Evolutionary conservation across 1,284 basidiomycete species (phyloP).

Genomic region (Taiwanofungus camphoratus): DNA sequence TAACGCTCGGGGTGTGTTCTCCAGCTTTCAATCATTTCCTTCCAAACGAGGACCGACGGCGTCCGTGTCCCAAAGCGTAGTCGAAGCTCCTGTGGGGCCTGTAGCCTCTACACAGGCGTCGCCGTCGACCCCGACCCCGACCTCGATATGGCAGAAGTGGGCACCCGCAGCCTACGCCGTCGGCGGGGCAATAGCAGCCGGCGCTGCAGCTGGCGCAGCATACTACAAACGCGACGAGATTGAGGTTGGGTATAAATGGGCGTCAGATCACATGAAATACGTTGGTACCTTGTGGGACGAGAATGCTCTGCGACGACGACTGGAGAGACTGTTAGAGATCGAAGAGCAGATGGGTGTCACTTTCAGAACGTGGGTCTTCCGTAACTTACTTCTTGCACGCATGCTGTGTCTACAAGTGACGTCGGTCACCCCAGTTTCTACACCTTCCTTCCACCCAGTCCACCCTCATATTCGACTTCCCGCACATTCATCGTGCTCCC

Average conservation of each 20-base stretch:
- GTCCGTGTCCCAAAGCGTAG: constrained; percentile 13
- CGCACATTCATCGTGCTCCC: constrained; percentile 80
- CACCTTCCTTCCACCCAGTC: constrained; percentile 61
- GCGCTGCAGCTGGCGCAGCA: constrained; percentile 80
- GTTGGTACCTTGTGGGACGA: constrained; percentile 87
- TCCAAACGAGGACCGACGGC: constrained; percentile 28
- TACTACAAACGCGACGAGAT: constrained; percentile 77
- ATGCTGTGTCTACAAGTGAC: constrained; percentile 3
- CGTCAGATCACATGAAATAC: constrained; percentile 87
- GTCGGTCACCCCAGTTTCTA: constrained; percentile 57
- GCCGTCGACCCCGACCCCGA: constrained; percentile 18
- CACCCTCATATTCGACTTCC: constrained; percentile 42
- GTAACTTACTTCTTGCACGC: constrained; percentile 4
- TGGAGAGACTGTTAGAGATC: constrained; percentile 58
- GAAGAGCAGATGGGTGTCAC: constrained; percentile 57
- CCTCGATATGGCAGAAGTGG: constrained; percentile 55
- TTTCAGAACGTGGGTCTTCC: constrained; percentile 65
- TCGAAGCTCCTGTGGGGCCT: constrained; percentile 18
- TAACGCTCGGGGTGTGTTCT: constrained; percentile 54
- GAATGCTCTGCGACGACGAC: constrained; percentile 51
- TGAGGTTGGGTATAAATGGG: constrained; percentile 68
- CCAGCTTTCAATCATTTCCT: constrained; percentile 40
- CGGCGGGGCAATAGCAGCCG: constrained; percentile 69
- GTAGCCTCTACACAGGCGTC: constrained; percentile 26
- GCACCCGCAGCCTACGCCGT: constrained; percentile 59